Evolutionary conservation across 306 rosid genomes (phyloP), one percentile per base, ranked within the genome.

Genomic region (Cicer chorassanicum): DNA sequence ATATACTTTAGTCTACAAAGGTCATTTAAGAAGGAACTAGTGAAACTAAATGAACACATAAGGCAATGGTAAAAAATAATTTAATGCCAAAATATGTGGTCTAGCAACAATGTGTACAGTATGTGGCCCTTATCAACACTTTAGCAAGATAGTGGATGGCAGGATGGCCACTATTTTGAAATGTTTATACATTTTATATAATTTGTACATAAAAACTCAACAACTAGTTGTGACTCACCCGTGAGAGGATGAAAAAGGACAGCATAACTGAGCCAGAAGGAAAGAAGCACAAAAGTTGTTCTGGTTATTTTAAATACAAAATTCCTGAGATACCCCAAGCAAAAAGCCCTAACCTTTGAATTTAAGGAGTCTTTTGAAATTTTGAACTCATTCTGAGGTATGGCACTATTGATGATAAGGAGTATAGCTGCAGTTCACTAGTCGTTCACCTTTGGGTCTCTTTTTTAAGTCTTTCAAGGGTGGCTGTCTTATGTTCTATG

Each of bases 1-100:
- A 93, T 89, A 85, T 91, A 87, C 77, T 87, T 93, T 49, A 93
- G 85, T 90, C 98, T 93, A 74, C 57, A 80, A 74, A 46, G 40
- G 67, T 21, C 60, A 67, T 70, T 54, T 57, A 39, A 64, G 50
- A 45, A 54, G 66, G 60, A 54, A 55, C 18, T 18, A 6, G 43
- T 12, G 15, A 68, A 83, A 79, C 78, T 71, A 19, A 24, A 68
- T 56, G 36, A 49, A 60, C 51, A 60, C 41, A 65, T 63, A 68
- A 53, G 46, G 11, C 41, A 59, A 44, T 21, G n/a, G 68, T 42
- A 51, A 62, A 68, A 7, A 55, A 68, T 42, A 68, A 42, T 16
- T 36, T 36, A 38, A 43, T 19, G 38, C 11, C 14, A 59, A 51
- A 76, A 78, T 70, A 68, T 13, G 65, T 50, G 29, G 42, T 34